Conservation (phyloP, 495 filamentous ascomycete genomes). For the Penicillium turbatum region DNA sequence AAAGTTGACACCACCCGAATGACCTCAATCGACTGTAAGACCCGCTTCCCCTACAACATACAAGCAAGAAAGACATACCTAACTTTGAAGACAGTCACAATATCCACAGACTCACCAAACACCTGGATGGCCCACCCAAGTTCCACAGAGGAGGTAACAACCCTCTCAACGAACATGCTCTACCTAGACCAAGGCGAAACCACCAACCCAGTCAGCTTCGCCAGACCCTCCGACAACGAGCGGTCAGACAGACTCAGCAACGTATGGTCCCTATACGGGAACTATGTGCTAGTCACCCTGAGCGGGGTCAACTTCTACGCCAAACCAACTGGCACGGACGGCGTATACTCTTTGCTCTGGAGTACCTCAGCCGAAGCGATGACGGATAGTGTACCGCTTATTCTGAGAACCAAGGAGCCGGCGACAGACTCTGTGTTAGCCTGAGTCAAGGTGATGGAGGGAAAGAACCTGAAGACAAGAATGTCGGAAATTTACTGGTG, state of each 20-base stretch:
- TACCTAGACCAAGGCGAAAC: conserved; percentile 3
- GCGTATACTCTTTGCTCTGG: conserved; percentile 14
- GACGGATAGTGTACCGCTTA: conserved; percentile 8
- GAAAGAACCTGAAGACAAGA: neutral
- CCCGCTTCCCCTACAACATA: neutral
- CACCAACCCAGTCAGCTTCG: conserved; percentile 8
- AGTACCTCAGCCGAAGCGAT: conserved; percentile 7
- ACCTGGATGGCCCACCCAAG: conserved; percentile 11
- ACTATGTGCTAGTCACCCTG: conserved; percentile 14
- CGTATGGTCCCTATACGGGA: conserved; percentile 17
- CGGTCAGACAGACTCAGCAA: conserved; percentile 5
- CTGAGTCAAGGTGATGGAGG: neutral
- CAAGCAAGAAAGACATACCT: neutral
- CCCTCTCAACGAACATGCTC: conserved; percentile 3
- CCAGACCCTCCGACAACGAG: neutral
- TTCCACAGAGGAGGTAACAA: neutral
- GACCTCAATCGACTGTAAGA: conserved; percentile 13
- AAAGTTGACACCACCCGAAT: conserved; percentile 5
- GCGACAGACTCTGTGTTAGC: conserved; percentile 16
- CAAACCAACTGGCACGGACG: conserved; percentile 1
- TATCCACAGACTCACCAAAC: neutral
- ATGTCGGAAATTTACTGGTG: neutral
- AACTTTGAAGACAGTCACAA: too few species aligned
- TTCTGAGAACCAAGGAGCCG: conserved; percentile 13
- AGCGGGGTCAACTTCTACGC: conserved; percentile 16